Conservation (phyloP, 2,329 filamentous ascomycete genomes). For the Verticillium zaregamsianum region DNA sequence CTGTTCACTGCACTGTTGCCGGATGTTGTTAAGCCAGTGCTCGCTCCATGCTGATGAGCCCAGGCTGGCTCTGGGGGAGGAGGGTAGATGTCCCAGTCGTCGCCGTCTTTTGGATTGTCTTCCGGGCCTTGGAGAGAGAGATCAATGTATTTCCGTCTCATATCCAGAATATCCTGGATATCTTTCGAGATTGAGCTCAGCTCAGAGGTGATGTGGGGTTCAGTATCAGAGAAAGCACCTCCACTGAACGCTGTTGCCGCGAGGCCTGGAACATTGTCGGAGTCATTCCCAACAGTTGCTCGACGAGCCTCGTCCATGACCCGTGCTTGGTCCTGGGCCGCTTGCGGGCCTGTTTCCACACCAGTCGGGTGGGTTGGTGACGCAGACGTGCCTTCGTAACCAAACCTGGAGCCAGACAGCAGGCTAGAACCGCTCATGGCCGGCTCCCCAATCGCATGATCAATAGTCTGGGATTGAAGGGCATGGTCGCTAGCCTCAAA, state of each 20-base stretch:
- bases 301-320: background rate
- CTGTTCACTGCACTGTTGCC: slow-evolving; percentile 29
- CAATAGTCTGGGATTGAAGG: slow-evolving; percentile 23
- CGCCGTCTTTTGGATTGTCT: slow-evolving; percentile 85
- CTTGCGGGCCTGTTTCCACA: background rate
- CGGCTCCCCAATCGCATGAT: slow-evolving; percentile 18
- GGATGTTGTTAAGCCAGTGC: slow-evolving; percentile 38
- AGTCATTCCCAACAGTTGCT: background rate
- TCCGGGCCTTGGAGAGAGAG: slow-evolving; percentile 76
- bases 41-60: slow-evolving; percentile 36
- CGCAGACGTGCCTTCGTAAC: slow-evolving; percentile 19
- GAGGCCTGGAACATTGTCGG: background rate
- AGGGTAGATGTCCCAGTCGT: slow-evolving; percentile 84
- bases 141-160: slow-evolving; percentile 82
- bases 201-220: slow-evolving; percentile 79
- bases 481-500: background rate
- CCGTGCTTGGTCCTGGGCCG: background rate
- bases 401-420: slow-evolving; percentile 25
- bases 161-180: slow-evolving; percentile 83
- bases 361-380: background rate
- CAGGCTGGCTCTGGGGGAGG: slow-evolving; percentile 88
- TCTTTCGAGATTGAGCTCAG: slow-evolving; percentile 83
- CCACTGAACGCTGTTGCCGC: background rate
- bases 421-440: background rate
- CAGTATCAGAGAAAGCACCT: slow-evolving; percentile 61